Evolutionary conservation across 306 rosid genomes (phyloP).

Genomic region (Senna tora): DNA sequence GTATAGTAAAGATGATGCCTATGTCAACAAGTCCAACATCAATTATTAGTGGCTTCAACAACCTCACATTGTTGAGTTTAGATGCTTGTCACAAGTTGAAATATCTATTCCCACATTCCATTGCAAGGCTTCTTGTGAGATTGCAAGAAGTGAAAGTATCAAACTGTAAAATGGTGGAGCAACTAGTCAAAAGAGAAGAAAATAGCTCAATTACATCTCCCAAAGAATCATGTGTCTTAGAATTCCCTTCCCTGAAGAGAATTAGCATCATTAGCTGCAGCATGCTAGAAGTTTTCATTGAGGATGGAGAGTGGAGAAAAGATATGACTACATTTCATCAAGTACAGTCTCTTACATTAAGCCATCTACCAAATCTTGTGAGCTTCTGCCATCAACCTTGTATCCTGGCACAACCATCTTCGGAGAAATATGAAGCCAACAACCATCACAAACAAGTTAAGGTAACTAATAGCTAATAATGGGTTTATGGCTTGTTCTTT

Average conservation of each 20-base stretch:
- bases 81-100: constrained; percentile 30
- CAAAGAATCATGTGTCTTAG: constrained; percentile 11
- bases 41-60: constrained; percentile 22
- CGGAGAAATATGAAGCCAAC: not conserved
- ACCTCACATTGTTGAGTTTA: constrained; percentile 21
- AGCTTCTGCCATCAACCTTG: constrained; percentile 4
- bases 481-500: not conserved
- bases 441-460: not conserved
- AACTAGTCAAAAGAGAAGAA: constrained; percentile 24
- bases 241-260: constrained; percentile 28
- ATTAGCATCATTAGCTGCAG: constrained; percentile 19
- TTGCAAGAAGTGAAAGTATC: constrained; percentile 20
- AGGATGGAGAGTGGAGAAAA: not conserved
- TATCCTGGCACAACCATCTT: not conserved
- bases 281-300: constrained; percentile 17
- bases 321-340: constrained; percentile 18
- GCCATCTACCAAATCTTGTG: constrained; percentile 33
- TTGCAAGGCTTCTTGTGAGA: constrained; percentile 29
- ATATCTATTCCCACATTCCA: constrained; percentile 31
- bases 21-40: not conserved
- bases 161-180: constrained; percentile 24
- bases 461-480: not conserved
- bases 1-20: constrained; percentile 7
- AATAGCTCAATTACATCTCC: not conserved
- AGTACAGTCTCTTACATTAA: constrained; percentile 31